A percentile compares a stretch with the other conserved stretches of the same genome.
Conservation (phyloP, 2,329 filamentous ascomycete genomes). For the Claviceps quebecensis region DNA sequence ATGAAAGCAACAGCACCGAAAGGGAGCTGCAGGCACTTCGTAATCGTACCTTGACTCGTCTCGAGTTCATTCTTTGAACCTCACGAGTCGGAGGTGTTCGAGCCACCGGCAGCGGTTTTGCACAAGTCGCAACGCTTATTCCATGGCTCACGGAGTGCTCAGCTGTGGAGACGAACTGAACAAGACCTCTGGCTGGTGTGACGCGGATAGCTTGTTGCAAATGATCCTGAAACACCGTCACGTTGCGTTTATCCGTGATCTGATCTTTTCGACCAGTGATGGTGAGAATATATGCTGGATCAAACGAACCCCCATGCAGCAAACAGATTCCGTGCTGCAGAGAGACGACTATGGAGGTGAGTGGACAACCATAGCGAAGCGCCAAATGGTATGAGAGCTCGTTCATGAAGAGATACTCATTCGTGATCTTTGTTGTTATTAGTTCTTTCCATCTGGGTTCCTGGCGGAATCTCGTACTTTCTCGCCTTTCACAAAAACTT, state of each 20-base stretch:
- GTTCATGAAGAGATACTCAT: conserved; percentile 61
- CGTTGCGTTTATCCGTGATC: conserved; percentile 65
- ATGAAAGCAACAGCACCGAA: neutral
- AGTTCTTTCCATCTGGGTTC: neutral
- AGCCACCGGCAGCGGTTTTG: conserved; percentile 20
- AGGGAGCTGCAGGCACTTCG: neutral
- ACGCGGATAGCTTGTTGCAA: conserved; percentile 60
- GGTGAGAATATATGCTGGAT: conserved; percentile 66
- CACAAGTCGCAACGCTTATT: conserved; percentile 53
- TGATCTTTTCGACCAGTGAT: conserved; percentile 56
- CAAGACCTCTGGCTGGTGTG: conserved; percentile 48
- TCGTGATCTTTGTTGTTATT: conserved; percentile 41
- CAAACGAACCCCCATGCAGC: conserved; percentile 59
- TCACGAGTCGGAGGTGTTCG: neutral
- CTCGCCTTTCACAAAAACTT: conserved; percentile 2
- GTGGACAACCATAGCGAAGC: conserved; percentile 58
- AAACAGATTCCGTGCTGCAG: conserved; percentile 65
- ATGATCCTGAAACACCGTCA: conserved; percentile 61
- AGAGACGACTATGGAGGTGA: conserved; percentile 59
- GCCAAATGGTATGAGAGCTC: conserved; percentile 62
- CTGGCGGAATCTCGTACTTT: neutral
- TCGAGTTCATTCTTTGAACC: neutral
- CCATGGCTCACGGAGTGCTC: conserved; percentile 62
- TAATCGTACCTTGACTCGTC: neutral
- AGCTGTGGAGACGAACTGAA: conserved; percentile 55